Conservation (phyloP, 2,329 filamentous ascomycete genomes). For the Clarireedia paspali region DNA sequence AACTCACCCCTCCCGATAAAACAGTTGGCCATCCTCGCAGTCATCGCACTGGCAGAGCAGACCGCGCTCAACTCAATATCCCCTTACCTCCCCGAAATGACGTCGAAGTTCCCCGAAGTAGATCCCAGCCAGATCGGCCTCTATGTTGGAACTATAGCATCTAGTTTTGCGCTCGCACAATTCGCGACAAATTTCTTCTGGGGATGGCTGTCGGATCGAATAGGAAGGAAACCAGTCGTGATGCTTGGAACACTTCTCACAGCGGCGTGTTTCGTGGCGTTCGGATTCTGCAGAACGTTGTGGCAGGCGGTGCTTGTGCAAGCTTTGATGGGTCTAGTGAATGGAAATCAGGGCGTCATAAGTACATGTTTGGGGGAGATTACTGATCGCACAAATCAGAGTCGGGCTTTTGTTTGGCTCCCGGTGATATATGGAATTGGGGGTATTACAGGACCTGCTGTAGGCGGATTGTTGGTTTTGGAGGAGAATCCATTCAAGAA, state of each 20-base stretch:
- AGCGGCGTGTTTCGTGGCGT: conserved; percentile 71
- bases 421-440: conserved; percentile 95
- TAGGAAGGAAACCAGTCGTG: conserved; percentile 77
- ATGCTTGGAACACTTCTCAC: conserved; percentile 77
- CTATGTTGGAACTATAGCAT: conserved; percentile 86
- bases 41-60: conserved; percentile 89
- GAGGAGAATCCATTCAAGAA: conserved; percentile 44
- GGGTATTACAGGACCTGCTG: conserved; percentile 81
- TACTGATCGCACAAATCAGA: conserved; percentile 92
- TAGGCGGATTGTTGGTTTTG: conserved; percentile 77
- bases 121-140: conserved; percentile 64
- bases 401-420: conserved; percentile 84
- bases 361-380: conserved; percentile 92
- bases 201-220: conserved; percentile 73
- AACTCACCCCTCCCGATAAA: conserved; percentile 67
- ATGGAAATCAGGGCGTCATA: conserved; percentile 91
- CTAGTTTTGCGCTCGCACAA: conserved; percentile 85
- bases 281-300: conserved; percentile 77
- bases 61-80: conserved; percentile 95
- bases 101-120: conserved; percentile 75
- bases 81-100: conserved; percentile 92
- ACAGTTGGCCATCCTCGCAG: conserved; percentile 76
- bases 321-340: conserved; percentile 82
- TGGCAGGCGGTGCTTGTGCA: conserved; percentile 85
- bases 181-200: conserved; percentile 87